Conservation (phyloP, 2,329 filamentous ascomycete species). For the Hymenoscyphus linearis region DNA sequence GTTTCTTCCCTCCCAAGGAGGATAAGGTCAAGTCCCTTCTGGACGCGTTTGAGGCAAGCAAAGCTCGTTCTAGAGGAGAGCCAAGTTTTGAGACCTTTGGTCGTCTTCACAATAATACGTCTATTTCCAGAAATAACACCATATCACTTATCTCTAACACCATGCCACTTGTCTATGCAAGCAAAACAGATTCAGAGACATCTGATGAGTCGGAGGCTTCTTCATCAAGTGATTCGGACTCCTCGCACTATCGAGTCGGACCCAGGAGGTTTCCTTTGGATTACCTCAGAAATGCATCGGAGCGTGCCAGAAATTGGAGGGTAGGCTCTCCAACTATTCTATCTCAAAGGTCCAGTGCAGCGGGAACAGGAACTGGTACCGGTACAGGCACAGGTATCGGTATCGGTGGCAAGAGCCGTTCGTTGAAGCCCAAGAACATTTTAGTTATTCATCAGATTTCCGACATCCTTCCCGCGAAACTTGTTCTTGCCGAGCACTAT, state of each 20-base stretch:
- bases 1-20: slow-evolving; percentile 66
- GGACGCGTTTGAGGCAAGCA: slow-evolving; percentile 42
- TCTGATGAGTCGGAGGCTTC: slow-evolving; percentile 30
- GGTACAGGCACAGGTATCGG: slow-evolving; percentile 49
- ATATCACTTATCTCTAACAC: slow-evolving; percentile 29
- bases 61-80: slow-evolving; percentile 41
- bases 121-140: slow-evolving; percentile 38
- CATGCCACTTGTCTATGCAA: slow-evolving; percentile 31
- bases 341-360: slow-evolving; percentile 32
- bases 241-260: slow-evolving; percentile 28
- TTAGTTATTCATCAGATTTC: slow-evolving; percentile 69
- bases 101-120: slow-evolving; percentile 45
- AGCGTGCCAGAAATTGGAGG: slow-evolving; percentile 20
- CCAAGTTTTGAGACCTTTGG: slow-evolving; percentile 61
- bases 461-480: slow-evolving; percentile 70
- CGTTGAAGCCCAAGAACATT: slow-evolving; percentile 54
- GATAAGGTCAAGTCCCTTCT: slow-evolving; percentile 45
- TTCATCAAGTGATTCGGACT: slow-evolving; percentile 33
- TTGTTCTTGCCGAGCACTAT: slow-evolving; percentile 72
- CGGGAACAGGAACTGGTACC: slow-evolving; percentile 48
- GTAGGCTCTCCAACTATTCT: slow-evolving; percentile 29
- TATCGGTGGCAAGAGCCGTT: slow-evolving; percentile 25
- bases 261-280: slow-evolving; percentile 23
- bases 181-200: slow-evolving; percentile 35
- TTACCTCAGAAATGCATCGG: slow-evolving; percentile 25